Evolutionary conservation across 2,329 filamentous ascomycete species (phyloP).

Genomic region (Plectosphaerella sp.): DNA sequence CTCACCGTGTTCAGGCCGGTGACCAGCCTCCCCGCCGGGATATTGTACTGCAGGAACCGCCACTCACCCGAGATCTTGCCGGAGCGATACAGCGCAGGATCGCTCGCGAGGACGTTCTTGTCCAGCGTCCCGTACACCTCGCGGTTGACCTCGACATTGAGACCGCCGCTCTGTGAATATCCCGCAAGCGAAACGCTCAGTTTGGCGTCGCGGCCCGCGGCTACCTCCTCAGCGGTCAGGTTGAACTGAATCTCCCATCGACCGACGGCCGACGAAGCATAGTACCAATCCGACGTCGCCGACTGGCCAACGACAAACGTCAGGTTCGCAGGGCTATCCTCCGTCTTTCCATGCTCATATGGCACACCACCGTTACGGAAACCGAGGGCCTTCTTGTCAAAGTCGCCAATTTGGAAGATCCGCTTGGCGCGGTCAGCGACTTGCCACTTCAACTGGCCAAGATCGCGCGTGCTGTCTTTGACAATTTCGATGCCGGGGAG

Average conservation of each 20-base stretch:
- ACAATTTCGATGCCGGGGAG: constrained; percentile 28
- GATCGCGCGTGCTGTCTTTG: constrained; percentile 14
- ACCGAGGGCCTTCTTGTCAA: constrained; percentile 36
- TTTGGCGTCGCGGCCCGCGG: constrained; percentile 17
- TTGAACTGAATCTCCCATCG: constrained; percentile 21
- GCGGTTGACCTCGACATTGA: constrained; percentile 8
- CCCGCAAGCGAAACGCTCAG: constrained; percentile 33
- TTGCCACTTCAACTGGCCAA: constrained; percentile 6
- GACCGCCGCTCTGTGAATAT: constrained; percentile 20
- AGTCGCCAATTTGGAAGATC: constrained; percentile 39
- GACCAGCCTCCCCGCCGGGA: constrained; percentile 3
- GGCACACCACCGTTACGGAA: constrained; percentile 35
- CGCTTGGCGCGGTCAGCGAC: constrained; percentile 8
- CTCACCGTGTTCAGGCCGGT: constrained; percentile 6
- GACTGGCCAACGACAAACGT: constrained; percentile 33
- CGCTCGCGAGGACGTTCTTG: constrained; percentile 7
- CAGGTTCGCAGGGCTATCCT: constrained; percentile 33
- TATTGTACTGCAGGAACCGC: constrained; percentile 8
- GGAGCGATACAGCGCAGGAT: constrained; percentile 9
- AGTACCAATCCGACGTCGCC: constrained; percentile 36
- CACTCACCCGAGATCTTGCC: constrained; percentile 10
- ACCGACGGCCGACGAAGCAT: constrained; percentile 29
- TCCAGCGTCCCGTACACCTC: constrained; percentile 5
- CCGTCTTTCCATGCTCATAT: constrained; percentile 32
- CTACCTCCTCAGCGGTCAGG: not conserved